Evolutionary conservation across 1,284 basidiomycete genomes (phyloP), one percentile per base, ranked within the genome.

Genomic region (Rhizoctonia solani): DNA sequence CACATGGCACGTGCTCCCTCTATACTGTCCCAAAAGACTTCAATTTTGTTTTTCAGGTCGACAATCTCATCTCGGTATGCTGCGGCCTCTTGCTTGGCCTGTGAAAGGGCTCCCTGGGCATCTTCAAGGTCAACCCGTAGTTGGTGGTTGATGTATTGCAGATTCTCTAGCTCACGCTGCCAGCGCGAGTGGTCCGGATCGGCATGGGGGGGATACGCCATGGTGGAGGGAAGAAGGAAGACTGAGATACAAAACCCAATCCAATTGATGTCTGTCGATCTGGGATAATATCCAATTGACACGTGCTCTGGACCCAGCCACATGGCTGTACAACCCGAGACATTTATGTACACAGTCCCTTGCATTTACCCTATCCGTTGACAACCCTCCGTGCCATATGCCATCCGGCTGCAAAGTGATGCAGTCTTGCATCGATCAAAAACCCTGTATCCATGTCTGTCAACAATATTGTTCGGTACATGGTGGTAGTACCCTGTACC

Each of bases 331-430:
- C 44, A 6, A 21, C 44, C 5, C 19, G 34, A 30, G 44, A 42
- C 25, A 44, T 21, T 25, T 58, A 42, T 44, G 41, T 44, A 13
- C 30, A n/a, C 54, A 55, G 32, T 39, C 25, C 34, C 55, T 42
- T 37, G n/a, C n/a, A 52, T 21, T 25, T n/a, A 8, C 14, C 1
- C 16, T 37, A 46, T 9, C 44, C 44, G 44, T 23, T 41, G 23
- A 19, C 50, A 53, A 59, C n/a, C 44, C 34, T n/a, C 16, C 58
- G 46, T 13, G 65, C 68, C 52, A 71, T 53, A 9, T 67, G 54
- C 70, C 68, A 71, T 19, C 70, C 70, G n/a, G 25, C 29, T 9
- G 69, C 69, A 44, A 71, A 69, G 41, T 69, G 70, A 41, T 66
- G 49, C 4, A 71, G 68, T 37, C 68, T 27, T 6, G 68, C 67